Percentiles rank a stretch among this genome's conserved stretches.
Evolutionary conservation across 345 rosid genomes (phyloP).

Genomic region (Salix suchowensis): DNA sequence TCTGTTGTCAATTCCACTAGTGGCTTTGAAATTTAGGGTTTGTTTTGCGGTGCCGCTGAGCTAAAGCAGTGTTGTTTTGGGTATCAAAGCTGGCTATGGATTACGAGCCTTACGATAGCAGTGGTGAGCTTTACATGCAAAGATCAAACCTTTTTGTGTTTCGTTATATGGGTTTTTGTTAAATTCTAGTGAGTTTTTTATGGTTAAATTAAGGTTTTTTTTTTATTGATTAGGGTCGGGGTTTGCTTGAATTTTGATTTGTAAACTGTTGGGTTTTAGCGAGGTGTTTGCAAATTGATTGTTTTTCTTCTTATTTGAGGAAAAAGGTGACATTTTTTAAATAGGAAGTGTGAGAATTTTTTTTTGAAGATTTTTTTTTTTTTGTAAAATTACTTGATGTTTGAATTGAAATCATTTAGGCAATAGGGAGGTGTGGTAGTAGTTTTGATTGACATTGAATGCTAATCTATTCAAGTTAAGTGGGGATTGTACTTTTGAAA

Average conservation of each 20-base stretch:
- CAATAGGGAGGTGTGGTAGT: background rate
- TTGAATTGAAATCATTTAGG: background rate
- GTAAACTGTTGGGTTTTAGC: background rate
- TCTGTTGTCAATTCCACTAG: background rate
- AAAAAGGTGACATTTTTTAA: background rate
- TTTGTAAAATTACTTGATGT: background rate
- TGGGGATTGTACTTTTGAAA: background rate
- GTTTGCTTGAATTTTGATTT: background rate
- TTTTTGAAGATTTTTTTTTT: background rate
- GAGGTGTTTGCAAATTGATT: background rate
- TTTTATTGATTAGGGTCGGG: conserved; percentile 4
- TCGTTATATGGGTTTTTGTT: background rate
- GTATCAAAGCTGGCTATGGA: conserved; percentile 47
- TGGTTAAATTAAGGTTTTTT: background rate
- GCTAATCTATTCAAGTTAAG: background rate
- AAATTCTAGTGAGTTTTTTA: background rate
- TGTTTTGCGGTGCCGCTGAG: background rate
- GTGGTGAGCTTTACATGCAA: conserved; percentile 45
- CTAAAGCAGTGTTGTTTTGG: background rate
- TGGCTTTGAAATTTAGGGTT: conserved; percentile 5
- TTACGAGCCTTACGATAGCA: conserved; percentile 68
- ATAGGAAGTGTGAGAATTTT: background rate
- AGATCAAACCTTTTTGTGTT: conserved; percentile 11
- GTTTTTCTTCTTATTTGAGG: background rate
- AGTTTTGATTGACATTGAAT: background rate